Conservation (phyloP, 73 alveolate species). For the Symbiodinium natans region DNA sequence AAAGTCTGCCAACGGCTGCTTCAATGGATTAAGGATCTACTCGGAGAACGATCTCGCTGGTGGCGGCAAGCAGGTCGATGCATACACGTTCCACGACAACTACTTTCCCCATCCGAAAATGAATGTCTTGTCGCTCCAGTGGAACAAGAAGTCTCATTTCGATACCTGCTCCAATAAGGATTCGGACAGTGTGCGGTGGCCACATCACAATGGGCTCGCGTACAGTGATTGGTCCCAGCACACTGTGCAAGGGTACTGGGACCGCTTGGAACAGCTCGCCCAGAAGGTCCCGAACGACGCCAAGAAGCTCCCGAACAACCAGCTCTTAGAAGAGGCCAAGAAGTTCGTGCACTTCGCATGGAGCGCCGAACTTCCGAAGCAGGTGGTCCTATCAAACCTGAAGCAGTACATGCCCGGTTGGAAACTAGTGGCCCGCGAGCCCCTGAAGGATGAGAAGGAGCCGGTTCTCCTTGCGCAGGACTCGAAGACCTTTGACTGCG, state of each 20-base stretch:
- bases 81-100: not conserved
- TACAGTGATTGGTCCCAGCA: constrained; percentile 16
- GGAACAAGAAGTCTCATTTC: constrained; percentile 37
- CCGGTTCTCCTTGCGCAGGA: constrained; percentile 67
- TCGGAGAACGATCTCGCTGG: constrained; percentile 51
- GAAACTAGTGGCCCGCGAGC: constrained; percentile 23
- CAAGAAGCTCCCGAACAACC: not conserved
- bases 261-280: not conserved
- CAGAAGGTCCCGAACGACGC: too few species aligned
- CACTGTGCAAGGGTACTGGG: not conserved
- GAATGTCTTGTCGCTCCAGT: constrained; percentile 52
- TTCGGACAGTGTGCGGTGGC: constrained; percentile 74
- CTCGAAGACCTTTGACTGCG: constrained; percentile 34
- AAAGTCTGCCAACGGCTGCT: constrained; percentile 32
- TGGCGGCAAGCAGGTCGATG: constrained; percentile 49
- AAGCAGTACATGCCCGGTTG: constrained; percentile 52
- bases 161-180: constrained; percentile 21
- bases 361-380: constrained; percentile 17
- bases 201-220: constrained; percentile 65
- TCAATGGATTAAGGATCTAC: constrained; percentile 45
- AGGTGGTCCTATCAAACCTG: not conserved
- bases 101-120: constrained; percentile 42
- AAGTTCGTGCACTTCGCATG: constrained; percentile 62
- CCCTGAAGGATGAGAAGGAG: constrained; percentile 13
- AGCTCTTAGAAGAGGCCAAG: not conserved